Evolutionary conservation across 768 basidiomycete species (phyloP).

Genomic region (Mycena galopus): DNA sequence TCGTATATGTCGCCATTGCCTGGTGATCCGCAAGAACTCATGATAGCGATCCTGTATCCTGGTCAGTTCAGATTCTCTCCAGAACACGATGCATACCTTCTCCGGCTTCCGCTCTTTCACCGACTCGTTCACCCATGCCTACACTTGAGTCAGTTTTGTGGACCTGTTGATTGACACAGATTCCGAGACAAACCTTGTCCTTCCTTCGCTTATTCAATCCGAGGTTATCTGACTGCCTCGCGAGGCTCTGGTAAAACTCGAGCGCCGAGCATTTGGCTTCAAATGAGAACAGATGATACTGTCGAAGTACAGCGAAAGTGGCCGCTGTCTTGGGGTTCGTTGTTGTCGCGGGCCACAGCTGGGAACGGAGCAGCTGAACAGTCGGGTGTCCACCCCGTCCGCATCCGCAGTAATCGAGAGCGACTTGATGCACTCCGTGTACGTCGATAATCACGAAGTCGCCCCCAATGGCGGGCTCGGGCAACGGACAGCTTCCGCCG

Average conservation of each 20-base stretch:
- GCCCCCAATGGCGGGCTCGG: background rate
- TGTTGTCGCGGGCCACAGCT: background rate
- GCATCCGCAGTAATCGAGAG: background rate
- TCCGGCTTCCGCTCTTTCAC: background rate
- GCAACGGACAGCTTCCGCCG: background rate
- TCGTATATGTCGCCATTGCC: conserved; percentile 31
- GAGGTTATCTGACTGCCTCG: background rate
- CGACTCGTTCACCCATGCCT: too few relatives aligned
- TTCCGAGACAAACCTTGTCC: too few relatives aligned
- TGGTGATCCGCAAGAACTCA: background rate
- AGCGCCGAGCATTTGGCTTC: background rate
- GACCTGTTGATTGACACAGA: too few relatives aligned
- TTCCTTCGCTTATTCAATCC: too few relatives aligned
- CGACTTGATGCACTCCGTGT: background rate
- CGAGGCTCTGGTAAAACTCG: background rate
- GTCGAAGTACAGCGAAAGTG: background rate
- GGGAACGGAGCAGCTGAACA: background rate
- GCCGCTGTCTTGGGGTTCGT: background rate
- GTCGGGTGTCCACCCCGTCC: background rate
- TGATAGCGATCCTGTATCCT: background rate
- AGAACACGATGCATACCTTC: background rate
- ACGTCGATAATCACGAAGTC: background rate
- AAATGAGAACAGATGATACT: background rate
- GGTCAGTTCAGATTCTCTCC: background rate
- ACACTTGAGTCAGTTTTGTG: too few relatives aligned